Percentiles rank a stretch among this genome's conserved stretches.
Conservation (phyloP, 306 rosid species). For the Dryas alaskensis region DNA sequence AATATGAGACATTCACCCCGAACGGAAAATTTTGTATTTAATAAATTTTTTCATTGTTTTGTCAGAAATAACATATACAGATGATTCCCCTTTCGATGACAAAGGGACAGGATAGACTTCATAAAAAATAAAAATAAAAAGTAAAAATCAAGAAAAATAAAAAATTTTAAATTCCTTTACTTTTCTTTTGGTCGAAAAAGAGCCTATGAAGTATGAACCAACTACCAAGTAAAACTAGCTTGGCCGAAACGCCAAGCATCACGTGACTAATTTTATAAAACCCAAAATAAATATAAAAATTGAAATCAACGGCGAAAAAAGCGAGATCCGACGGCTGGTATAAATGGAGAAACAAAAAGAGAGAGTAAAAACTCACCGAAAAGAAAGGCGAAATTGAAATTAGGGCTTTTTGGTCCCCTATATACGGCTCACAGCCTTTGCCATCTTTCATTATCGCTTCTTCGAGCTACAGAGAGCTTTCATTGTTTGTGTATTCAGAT, state of each 20-base stretch:
- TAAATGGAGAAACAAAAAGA: background rate
- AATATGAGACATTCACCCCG: too few relatives aligned
- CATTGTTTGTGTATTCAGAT: conserved; percentile 11
- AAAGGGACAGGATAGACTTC: too few relatives aligned
- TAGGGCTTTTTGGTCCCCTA: conserved; percentile 27
- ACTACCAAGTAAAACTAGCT: background rate
- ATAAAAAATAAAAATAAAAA: too few relatives aligned
- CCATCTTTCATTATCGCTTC: conserved; percentile 18
- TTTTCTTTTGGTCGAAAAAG: background rate
- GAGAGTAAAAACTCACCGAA: conserved; percentile 11
- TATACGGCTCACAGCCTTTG: conserved; percentile 2
- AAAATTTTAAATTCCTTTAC: background rate
- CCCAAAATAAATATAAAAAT: background rate
- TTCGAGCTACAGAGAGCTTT: conserved; percentile 11
- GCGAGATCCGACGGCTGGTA: conserved; percentile 32
- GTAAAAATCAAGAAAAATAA: background rate
- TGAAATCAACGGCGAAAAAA: conserved; percentile 24
- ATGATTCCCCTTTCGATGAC: too few relatives aligned
- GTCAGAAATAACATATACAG: too few relatives aligned
- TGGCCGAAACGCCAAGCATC: conserved; percentile 15
- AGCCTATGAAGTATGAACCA: background rate
- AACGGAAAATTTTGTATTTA: too few relatives aligned
- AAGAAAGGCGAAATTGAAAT: conserved; percentile 21
- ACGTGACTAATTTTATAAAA: background rate
- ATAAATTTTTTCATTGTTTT: too few relatives aligned